Evolutionary conservation across 2,329 filamentous ascomycete genomes (phyloP), one percentile per base, ranked within the genome.

Genomic region (Pezicula radicicola): DNA sequence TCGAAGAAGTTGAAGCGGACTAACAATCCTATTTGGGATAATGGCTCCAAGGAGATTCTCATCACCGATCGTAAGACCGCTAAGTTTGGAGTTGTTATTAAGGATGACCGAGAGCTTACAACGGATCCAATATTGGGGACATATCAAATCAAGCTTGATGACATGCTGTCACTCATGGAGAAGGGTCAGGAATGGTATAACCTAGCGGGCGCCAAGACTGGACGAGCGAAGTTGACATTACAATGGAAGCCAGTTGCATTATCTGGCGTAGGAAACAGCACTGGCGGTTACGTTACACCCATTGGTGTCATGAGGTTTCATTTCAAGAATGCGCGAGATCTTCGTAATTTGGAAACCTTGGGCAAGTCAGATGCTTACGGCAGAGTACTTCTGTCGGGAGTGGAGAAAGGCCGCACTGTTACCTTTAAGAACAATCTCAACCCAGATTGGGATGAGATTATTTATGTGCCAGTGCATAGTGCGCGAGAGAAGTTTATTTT

Each of bases 171-270:
- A 51, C 80, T 92, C 68, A 95, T 89, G 82, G 85, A 85, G 44
- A 94, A 96, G 71, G 93, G 94, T 40, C 89, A 96, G 63, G 91
- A 97, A 62, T 99, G 94, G 94, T 99, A 92, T 75, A 90, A 92
- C 56, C 79, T 99, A 27, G 79, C 88, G 42, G 90, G 89, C 8
- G 86, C 82, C 48, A 89, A 91, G 66, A 87, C 84, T 19, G 94
- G 94, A 28, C 88, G 91, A 59, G 91, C 85, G 54, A 97, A 97
- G 74, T 84, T 99, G 80, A 88, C 82, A 66, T 80, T 95, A 3
- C 88, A 97, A 63, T 99, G 95, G 95, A 96, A 94, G 68, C 93
- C 94, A 2, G 92, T 99, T 21, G 88, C 89, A 6, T 78, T 99
- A 49, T 87, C 88, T 52, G 93, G 93, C 25, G 79, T 89, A 40